These are phyloP conservation scores for Leishmania arabica DNA, from an alignment of 208 protist species.

Conservation along the genomic window DNA sequence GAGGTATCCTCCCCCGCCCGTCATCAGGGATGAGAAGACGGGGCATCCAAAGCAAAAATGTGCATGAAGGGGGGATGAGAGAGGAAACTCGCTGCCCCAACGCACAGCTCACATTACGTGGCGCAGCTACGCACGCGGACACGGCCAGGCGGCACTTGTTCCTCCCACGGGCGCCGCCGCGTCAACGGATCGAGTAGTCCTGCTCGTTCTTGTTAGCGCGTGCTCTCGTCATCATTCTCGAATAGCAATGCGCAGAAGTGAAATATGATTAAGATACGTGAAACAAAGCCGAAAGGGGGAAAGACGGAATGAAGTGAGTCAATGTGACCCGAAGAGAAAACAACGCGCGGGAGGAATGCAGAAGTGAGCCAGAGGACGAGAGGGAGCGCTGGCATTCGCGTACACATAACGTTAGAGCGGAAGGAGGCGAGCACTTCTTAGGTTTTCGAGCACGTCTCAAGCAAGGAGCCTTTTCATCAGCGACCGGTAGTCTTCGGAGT, in stretches of 20 bases:
- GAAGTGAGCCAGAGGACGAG: not conserved
- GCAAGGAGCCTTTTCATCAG: not conserved
- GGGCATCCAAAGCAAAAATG: not conserved
- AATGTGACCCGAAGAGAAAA: not conserved
- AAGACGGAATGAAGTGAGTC: not conserved
- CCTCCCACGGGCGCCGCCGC: too few species aligned
- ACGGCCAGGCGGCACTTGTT: not conserved
- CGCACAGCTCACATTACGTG: not conserved
- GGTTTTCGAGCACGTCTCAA: not conserved
- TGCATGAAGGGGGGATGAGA: not conserved
- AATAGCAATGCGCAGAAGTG: not conserved
- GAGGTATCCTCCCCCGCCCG: not conserved
- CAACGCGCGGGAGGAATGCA: not conserved
- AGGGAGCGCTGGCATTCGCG: too few species aligned
- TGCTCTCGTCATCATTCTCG: not conserved
- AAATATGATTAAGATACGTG: not conserved
- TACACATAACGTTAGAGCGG: too few species aligned
- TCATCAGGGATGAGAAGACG: not conserved
- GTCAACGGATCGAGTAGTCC: not conserved
- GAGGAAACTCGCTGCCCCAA: not conserved
- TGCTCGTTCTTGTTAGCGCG: not conserved
- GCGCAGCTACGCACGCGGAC: not conserved
- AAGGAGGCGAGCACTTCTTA: not conserved
- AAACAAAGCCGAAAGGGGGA: constrained; percentile 11
- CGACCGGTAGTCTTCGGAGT: not conserved